A percentile compares a stretch with the other conserved stretches of the same genome.
phyloP scores from a whole-genome alignment of 306 rosid species.

The Casuarina glauca region DNA sequence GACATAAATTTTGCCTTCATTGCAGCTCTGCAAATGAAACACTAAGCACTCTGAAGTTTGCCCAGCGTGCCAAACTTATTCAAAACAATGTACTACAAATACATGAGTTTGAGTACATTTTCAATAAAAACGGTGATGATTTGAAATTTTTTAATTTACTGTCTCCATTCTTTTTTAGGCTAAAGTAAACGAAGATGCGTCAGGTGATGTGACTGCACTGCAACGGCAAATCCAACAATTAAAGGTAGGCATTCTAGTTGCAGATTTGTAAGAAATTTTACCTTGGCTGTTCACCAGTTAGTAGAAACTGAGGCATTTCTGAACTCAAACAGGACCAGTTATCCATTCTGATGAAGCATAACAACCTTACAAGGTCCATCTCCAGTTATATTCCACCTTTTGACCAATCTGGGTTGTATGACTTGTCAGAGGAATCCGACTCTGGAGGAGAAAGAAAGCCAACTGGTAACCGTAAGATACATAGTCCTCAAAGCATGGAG shows the following conservation, averaged over 20 bases:
- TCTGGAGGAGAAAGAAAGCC: conserved; percentile 30
- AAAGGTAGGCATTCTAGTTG: conserved; percentile 57
- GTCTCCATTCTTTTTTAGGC: conserved; percentile 47
- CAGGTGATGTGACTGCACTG: conserved; percentile 80
- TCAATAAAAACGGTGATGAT: not conserved
- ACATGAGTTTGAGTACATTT: not conserved
- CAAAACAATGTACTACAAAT: conserved; percentile 77
- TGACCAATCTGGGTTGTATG: conserved; percentile 46
- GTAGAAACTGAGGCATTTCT: conserved; percentile 35
- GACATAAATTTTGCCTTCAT: conserved; percentile 32
- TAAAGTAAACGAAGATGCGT: conserved; percentile 93
- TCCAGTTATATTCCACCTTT: conserved; percentile 52
- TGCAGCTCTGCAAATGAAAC: conserved; percentile 90
- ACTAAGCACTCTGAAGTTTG: conserved; percentile 93
- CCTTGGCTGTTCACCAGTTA: conserved; percentile 13
- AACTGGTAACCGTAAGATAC: conserved; percentile 35
- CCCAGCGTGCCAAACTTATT: conserved; percentile 98
- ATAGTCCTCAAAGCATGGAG: conserved; percentile 42
- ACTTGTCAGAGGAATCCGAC: conserved; percentile 43
- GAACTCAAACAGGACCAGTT: conserved; percentile 67
- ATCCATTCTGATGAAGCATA: conserved; percentile 64
- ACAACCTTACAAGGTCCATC: conserved; percentile 29
- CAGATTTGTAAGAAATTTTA: conserved; percentile 27
- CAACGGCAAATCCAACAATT: conserved; percentile 85
- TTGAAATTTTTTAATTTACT: conserved; percentile 25